Conservation (phyloP, 2,329 filamentous ascomycete species). For the Penicillium glabrum region DNA sequence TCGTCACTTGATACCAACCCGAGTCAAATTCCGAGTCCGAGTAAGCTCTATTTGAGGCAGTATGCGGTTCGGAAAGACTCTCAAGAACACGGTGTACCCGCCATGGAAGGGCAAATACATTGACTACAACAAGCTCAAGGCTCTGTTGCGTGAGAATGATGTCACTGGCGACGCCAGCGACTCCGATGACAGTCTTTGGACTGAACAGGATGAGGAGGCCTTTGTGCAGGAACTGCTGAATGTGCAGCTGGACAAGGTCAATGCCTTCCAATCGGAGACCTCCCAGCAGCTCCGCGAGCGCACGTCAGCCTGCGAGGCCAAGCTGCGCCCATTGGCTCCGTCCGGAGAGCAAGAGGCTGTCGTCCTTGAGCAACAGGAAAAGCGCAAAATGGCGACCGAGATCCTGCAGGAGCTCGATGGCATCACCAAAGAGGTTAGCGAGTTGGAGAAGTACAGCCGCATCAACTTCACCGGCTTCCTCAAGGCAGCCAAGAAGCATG, state of each 20-base stretch:
- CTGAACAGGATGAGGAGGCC: conserved; percentile 85
- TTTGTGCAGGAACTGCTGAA: conserved; percentile 97
- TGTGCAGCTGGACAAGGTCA: conserved; percentile 91
- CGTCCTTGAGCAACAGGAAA: conserved; percentile 42
- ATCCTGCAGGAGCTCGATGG: conserved; percentile 77
- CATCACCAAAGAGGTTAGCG: conserved; percentile 87
- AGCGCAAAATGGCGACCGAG: conserved; percentile 60
- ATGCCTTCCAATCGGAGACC: conserved; percentile 81
- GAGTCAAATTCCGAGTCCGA: background rate
- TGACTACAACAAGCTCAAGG: conserved; percentile 92
- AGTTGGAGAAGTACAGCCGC: conserved; percentile 91
- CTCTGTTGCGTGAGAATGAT: conserved; percentile 76
- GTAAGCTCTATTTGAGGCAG: conserved; percentile 21
- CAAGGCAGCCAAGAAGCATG: conserved; percentile 99
- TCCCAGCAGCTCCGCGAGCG: conserved; percentile 79
- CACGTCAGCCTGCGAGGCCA: conserved; percentile 67
- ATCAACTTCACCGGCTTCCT: conserved; percentile 98
- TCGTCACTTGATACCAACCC: background rate
- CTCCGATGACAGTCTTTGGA: conserved; percentile 70
- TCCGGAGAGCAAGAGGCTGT: conserved; percentile 34
- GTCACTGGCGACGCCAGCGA: conserved; percentile 45
- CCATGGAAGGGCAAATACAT: conserved; percentile 95
- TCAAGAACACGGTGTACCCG: conserved; percentile 74
- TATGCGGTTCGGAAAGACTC: conserved; percentile 93
- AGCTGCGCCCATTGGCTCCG: conserved; percentile 59